phyloP scores from a whole-genome alignment of 2,329 filamentous ascomycete species.

The Penicillium occitanis region DNA sequence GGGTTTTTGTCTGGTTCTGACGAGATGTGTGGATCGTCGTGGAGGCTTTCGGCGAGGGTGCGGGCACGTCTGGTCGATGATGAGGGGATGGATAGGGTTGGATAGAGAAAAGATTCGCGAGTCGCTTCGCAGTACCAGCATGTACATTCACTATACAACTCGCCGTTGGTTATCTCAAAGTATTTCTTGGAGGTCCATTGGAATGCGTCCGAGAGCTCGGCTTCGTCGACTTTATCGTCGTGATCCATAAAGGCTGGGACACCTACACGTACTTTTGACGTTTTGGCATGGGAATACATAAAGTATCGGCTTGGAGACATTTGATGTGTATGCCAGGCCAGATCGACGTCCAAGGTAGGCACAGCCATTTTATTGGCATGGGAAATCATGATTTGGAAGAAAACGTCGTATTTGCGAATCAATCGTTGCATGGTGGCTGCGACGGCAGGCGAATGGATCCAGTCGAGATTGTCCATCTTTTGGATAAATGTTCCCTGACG shows the following conservation, averaged over 20 bases:
- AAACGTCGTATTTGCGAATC: constrained; percentile 54
- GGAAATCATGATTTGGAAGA: constrained; percentile 44
- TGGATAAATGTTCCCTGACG: constrained; percentile 46
- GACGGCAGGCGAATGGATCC: constrained; percentile 70
- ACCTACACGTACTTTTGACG: not conserved
- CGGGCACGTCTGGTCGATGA: constrained; percentile 53
- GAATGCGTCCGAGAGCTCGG: constrained; percentile 63
- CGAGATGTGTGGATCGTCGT: constrained; percentile 45
- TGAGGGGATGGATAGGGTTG: constrained; percentile 36
- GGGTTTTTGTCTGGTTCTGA: constrained; percentile 57
- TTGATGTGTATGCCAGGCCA: constrained; percentile 69
- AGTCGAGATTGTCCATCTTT: constrained; percentile 74
- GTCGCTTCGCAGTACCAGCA: constrained; percentile 83
- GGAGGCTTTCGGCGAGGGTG: constrained; percentile 49
- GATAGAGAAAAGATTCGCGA: constrained; percentile 56
- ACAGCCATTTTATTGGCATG: constrained; percentile 38
- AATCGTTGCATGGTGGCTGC: constrained; percentile 64
- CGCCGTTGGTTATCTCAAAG: constrained; percentile 59
- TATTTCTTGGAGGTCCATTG: constrained; percentile 72
- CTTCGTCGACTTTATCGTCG: constrained; percentile 78
- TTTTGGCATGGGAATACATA: constrained; percentile 52
- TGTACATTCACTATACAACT: constrained; percentile 73
- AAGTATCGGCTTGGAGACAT: constrained; percentile 66
- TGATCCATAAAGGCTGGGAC: constrained; percentile 69
- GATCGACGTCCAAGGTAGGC: constrained; percentile 39